phyloP scores from a whole-genome alignment of 192 early-diverging fungal species.

The Backusella psychrophila region DNA sequence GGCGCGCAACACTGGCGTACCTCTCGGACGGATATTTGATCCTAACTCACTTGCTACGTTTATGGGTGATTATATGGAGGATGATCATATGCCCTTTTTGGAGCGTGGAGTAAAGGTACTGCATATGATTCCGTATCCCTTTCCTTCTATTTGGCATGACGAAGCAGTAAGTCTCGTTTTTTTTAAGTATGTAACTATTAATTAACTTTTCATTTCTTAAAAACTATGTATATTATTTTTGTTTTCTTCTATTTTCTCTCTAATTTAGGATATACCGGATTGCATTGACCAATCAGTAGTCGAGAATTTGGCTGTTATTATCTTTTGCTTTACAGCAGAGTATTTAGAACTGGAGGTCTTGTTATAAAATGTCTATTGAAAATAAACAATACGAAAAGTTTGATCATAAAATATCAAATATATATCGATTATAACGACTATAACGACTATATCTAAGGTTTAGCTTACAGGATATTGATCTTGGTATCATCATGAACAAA shows the following conservation, averaged over 20 bases:
- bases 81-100: constrained; percentile 91
- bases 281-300: constrained; percentile 62
- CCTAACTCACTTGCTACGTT: constrained; percentile 4
- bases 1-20: neutral
- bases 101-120: constrained; percentile 77
- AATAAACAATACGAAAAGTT: neutral
- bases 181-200: too few relatives aligned
- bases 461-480: too few relatives aligned
- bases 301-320: constrained; percentile 74
- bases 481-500: too few relatives aligned
- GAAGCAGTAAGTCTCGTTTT: constrained; percentile 29
- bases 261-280: constrained; percentile 63
- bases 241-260: too few relatives aligned
- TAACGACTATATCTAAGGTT: too few relatives aligned
- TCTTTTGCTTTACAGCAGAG: constrained; percentile 76
- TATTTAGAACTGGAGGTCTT: constrained; percentile 37
- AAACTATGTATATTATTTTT: neutral
- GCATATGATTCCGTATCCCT: constrained; percentile 82
- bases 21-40: constrained; percentile 15
- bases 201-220: neutral
- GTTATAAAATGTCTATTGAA: neutral
- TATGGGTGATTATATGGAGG: constrained; percentile 48
- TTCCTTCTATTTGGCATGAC: constrained; percentile 88
- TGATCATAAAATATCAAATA: too few relatives aligned
- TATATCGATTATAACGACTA: too few relatives aligned